Evolutionary conservation across 495 filamentous ascomycete genomes (phyloP).

Genomic region (Diplogelasinospora grovesii): DNA sequence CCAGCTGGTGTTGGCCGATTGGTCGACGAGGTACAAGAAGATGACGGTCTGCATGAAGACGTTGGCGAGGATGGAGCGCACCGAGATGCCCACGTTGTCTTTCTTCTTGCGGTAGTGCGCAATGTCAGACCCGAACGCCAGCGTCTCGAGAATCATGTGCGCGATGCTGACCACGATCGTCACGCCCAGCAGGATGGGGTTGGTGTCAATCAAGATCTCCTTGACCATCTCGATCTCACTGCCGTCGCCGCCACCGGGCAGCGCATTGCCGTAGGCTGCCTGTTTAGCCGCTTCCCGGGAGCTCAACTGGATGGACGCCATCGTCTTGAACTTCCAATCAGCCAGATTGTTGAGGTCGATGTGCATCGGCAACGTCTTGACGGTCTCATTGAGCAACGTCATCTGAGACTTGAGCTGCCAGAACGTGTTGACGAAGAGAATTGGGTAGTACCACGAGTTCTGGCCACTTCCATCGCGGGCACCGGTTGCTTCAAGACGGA

Average conservation of each 20-base stretch:
- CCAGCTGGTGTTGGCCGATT: constrained; percentile 95
- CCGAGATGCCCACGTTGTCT: constrained; percentile 91
- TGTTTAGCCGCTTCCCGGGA: constrained; percentile 73
- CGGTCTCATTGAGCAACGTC: constrained; percentile 87
- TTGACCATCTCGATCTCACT: constrained; percentile 93
- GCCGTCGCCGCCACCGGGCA: constrained; percentile 51
- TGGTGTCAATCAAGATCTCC: constrained; percentile 86
- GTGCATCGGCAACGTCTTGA: constrained; percentile 72
- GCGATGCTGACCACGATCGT: constrained; percentile 79
- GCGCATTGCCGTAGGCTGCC: constrained; percentile 53
- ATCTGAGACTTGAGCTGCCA: constrained; percentile 93
- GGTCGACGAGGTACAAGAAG: constrained; percentile 97
- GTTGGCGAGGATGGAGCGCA: constrained; percentile 93
- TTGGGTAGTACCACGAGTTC: constrained; percentile 94
- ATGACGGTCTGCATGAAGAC: constrained; percentile 97
- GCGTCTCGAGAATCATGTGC: constrained; percentile 91
- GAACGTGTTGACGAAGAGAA: constrained; percentile 89
- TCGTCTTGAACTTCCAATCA: constrained; percentile 87
- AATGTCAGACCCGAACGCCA: constrained; percentile 97
- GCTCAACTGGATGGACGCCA: constrained; percentile 78
- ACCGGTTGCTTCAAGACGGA: constrained; percentile 67
- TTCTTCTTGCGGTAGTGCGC: constrained; percentile 99
- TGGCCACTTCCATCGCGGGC: constrained; percentile 72
- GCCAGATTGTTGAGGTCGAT: constrained; percentile 75
- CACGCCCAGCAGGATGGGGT: constrained; percentile 79